These are phyloP conservation scores for Starmerella bombicola DNA, from an alignment of 805 yeast species.

Conservation along the genomic window DNA sequence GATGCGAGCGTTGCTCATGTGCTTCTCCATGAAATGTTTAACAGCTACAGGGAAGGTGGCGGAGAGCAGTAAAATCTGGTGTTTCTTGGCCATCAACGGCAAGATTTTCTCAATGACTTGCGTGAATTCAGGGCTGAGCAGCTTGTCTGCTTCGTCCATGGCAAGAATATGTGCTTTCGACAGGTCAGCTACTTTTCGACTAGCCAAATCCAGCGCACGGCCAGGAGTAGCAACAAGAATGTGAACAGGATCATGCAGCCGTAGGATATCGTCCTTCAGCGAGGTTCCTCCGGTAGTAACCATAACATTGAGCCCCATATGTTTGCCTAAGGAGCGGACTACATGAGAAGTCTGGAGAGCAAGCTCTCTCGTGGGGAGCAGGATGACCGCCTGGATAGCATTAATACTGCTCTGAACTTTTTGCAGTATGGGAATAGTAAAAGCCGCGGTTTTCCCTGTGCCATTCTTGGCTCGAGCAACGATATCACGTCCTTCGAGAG, in stretches of 20 bases:
- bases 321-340: conserved; percentile 89
- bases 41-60: conserved; percentile 96
- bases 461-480: conserved; percentile 97
- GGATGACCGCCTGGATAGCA: conserved; percentile 80
- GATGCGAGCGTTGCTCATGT: conserved; percentile 83
- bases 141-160: conserved; percentile 98
- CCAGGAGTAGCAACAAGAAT: conserved; percentile 96
- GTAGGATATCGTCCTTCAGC: conserved; percentile 82
- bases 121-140: conserved; percentile 82
- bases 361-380: conserved; percentile 95
- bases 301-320: conserved; percentile 85
- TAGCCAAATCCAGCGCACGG: conserved; percentile 85
- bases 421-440: conserved; percentile 85
- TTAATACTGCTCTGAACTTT: conserved; percentile 70
- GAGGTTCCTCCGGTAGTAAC: conserved; percentile 97
- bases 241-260: conserved; percentile 88
- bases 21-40: conserved; percentile 81
- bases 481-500: conserved; percentile 88
- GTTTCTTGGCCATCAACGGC: conserved; percentile 60
- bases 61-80: conserved; percentile 77
- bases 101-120: conserved; percentile 77
- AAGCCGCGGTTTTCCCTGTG: conserved; percentile 97
- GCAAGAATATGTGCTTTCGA: conserved; percentile 77
- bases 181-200: conserved; percentile 75
- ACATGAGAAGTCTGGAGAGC: conserved; percentile 97